Conservation (phyloP, 140 eudicot species). For the Ambrosia hybrid region DNA sequence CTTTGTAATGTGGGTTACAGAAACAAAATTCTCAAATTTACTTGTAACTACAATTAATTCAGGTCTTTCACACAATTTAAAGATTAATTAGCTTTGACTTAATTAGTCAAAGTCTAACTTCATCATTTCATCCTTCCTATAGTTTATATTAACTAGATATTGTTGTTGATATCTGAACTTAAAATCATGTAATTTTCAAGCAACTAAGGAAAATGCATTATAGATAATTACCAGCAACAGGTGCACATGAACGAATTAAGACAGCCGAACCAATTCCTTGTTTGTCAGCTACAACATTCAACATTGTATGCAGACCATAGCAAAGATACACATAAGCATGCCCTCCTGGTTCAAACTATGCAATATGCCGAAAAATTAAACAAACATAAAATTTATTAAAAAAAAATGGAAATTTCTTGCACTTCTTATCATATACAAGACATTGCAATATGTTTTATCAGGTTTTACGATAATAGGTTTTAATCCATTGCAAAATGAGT, state of each 20-base stretch:
- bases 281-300: constrained; percentile 90
- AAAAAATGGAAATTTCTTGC: neutral
- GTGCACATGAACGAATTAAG: constrained; percentile 88
- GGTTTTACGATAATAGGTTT: no score
- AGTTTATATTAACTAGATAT: neutral
- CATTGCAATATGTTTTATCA: no score
- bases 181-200: neutral
- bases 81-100: neutral
- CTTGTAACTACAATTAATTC: neutral
- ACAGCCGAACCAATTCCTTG: constrained; percentile 95
- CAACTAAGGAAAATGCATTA: neutral
- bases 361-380: neutral
- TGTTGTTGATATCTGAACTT: neutral
- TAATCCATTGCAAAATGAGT: no score
- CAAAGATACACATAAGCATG: constrained; percentile 98
- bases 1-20: no score
- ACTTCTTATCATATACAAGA: constrained; percentile 1
- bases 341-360: constrained; percentile 90
- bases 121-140: neutral
- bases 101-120: constrained; percentile 12
- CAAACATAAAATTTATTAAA: neutral
- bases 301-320: constrained; percentile 92
- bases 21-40: neutral
- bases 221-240: constrained; percentile 61
- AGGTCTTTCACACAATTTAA: neutral